Percentiles rank a stretch among this genome's conserved stretches.
These are phyloP conservation scores for Russula virescens DNA, from an alignment of 768 basidiomycete species.

Conservation along the genomic window DNA sequence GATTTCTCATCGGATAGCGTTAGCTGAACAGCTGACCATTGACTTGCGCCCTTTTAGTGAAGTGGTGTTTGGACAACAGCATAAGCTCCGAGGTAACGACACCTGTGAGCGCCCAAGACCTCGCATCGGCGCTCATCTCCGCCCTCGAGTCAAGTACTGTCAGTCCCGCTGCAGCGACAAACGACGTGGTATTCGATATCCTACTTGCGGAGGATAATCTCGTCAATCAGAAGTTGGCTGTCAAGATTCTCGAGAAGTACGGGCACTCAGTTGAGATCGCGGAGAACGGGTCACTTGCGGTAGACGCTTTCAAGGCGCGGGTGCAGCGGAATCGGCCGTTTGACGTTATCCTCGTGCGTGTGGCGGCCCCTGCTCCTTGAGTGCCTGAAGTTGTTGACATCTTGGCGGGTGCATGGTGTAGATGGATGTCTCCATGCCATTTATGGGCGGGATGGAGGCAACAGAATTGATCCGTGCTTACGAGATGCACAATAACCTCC, in stretches of 20 bases:
- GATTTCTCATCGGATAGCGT: constrained; percentile 4
- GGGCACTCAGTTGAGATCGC: constrained; percentile 95
- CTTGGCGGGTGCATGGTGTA: constrained; percentile 28
- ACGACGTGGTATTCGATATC: constrained; percentile 85
- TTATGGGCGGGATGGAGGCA: constrained; percentile 98
- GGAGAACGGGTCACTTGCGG: constrained; percentile 91
- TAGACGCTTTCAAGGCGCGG: constrained; percentile 85
- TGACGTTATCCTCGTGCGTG: constrained; percentile 83
- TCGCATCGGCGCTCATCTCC: constrained; percentile 86
- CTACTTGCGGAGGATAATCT: constrained; percentile 95
- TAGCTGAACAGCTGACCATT: constrained; percentile 24
- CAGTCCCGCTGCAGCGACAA: constrained; percentile 78
- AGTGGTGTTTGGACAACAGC: constrained; percentile 95
- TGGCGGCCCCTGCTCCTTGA: background rate
- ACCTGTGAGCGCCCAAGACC: constrained; percentile 81
- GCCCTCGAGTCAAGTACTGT: constrained; percentile 94
- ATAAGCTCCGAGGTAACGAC: constrained; percentile 94
- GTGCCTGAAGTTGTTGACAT: background rate
- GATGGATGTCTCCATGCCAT: constrained; percentile 99
- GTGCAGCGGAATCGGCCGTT: constrained; percentile 68
- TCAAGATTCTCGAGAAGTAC: constrained; percentile 94
- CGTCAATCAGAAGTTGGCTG: constrained; percentile 92
- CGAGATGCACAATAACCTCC: constrained; percentile 65
- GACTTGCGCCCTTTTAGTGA: constrained; percentile 47
- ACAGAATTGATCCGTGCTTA: constrained; percentile 86